Evolutionary conservation across 2,329 filamentous ascomycete species (phyloP).

Genomic region (Diaporthe destruens): DNA sequence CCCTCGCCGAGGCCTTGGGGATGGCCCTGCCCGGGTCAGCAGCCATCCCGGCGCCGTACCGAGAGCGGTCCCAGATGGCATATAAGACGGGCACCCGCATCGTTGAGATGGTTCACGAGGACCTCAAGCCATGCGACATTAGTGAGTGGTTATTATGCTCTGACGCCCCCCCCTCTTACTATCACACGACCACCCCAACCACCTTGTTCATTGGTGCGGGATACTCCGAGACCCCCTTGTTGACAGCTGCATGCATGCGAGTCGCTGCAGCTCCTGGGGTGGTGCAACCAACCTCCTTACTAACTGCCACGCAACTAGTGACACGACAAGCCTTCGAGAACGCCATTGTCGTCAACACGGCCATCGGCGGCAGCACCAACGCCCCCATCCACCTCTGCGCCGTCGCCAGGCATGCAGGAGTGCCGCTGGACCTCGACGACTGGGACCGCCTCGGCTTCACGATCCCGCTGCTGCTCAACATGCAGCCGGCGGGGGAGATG

Average conservation of each 20-base stretch:
- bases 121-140: constrained; percentile 65
- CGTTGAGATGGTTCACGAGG: constrained; percentile 62
- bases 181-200: neutral
- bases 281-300: neutral
- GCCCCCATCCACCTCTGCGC: constrained; percentile 68
- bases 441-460: constrained; percentile 65
- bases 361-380: constrained; percentile 69
- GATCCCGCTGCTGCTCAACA: constrained; percentile 65
- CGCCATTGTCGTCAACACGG: constrained; percentile 65
- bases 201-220: constrained; percentile 20
- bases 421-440: constrained; percentile 63
- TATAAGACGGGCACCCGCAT: constrained; percentile 63
- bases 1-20: constrained; percentile 63
- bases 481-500: constrained; percentile 66
- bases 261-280: neutral
- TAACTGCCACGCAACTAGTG: constrained; percentile 47
- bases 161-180: neutral
- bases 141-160: constrained; percentile 39
- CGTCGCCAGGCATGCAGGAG: constrained; percentile 66
- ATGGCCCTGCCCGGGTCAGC: constrained; percentile 65
- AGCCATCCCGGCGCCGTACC: constrained; percentile 64
- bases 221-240: constrained; percentile 13
- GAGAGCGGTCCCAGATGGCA: constrained; percentile 60
- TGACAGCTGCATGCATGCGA: neutral
- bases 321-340: constrained; percentile 68